These are phyloP conservation scores for Nicotiana benthamiana DNA, from an alignment of 257 asterid genomes.

Conservation along the genomic window DNA sequence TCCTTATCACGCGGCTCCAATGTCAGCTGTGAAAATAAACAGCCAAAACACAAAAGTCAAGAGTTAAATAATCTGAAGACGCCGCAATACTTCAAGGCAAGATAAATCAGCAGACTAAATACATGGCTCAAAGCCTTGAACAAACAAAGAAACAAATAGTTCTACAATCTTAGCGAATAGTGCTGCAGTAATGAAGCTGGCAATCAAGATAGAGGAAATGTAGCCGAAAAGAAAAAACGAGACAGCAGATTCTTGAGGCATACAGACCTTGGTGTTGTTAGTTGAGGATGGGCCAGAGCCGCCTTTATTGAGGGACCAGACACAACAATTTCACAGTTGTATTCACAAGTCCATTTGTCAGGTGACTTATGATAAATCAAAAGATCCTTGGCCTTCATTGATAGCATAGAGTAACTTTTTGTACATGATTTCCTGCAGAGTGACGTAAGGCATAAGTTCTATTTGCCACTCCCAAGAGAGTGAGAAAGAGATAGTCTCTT, in stretches of 20 bases:
- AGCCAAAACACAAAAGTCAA: not conserved
- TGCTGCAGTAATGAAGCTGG: not conserved
- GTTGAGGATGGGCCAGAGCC: not conserved
- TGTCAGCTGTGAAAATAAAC: not conserved
- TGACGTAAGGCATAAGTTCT: not conserved
- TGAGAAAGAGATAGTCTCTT: not conserved
- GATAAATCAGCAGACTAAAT: not conserved
- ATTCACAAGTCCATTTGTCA: slow-evolving; percentile 20
- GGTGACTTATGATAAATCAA: slow-evolving; percentile 70
- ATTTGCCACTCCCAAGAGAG: not conserved
- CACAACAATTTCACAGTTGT: not conserved
- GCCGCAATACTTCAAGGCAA: not conserved
- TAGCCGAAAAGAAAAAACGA: not conserved
- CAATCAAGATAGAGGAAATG: not conserved
- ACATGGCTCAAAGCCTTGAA: not conserved
- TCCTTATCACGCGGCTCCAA: not conserved
- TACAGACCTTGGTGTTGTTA: not conserved
- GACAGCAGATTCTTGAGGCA: not conserved
- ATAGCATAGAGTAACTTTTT: slow-evolving; percentile 85
- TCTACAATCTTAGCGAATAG: not conserved
- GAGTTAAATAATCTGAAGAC: not conserved
- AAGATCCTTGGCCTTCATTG: slow-evolving; percentile 94
- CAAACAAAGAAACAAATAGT: not conserved
- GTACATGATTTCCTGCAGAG: slow-evolving; percentile 74
- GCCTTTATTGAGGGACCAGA: slow-evolving; percentile 1